Evolutionary conservation across 2,329 filamentous ascomycete genomes (phyloP), one percentile per base, ranked within the genome.

Genomic region (Fusarium sp.): DNA sequence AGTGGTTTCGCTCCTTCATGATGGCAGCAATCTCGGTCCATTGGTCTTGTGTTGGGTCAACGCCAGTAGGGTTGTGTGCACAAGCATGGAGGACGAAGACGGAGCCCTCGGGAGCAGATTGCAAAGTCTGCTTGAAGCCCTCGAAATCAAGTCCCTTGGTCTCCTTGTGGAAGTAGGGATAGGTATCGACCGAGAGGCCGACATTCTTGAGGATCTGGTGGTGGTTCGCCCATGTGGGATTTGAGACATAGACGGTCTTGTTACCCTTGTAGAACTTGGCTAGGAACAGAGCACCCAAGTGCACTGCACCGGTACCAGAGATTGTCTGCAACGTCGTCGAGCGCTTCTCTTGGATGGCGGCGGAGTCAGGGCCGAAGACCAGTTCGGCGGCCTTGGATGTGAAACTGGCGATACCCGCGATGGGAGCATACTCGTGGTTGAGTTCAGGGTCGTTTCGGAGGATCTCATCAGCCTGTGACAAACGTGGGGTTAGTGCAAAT

Each of bases 361-460:
- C 89, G 51, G 93, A 96, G 73, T 92, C 88, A 69, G 82, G 80
- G 71, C 96, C 94, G 32, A 98, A 86, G 62, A 97, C 92, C 74
- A 98, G 86, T 83, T 96, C 94, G 78, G 95, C 93, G 24, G 96
- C 94, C 77, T 96, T 96, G 73, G 88, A 86, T 62, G 93, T 97
- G 83, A 97, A 96, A 67, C 90, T 86, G 56, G 90, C 82, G 62
- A 98, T 87, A 76, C 96, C 96, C 67, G 94, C 92, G 79, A 99
- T 99, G 62, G 96, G 95, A 62, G 96, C 93, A 82, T 99, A 99
- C 86, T 99, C 96, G 85, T 99, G 95, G 84, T 99, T 97, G 74
- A 97, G 86, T 62, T 92, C 87, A 77, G 95, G 94, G 81, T 97
- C 94, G 78, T 91, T 91, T 80, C 90, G 92, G 71, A 98, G 88